Base-by-base conservation (phyloP, 2,329 filamentous ascomycete genomes). In the Cryphonectria parasitica region DNA sequence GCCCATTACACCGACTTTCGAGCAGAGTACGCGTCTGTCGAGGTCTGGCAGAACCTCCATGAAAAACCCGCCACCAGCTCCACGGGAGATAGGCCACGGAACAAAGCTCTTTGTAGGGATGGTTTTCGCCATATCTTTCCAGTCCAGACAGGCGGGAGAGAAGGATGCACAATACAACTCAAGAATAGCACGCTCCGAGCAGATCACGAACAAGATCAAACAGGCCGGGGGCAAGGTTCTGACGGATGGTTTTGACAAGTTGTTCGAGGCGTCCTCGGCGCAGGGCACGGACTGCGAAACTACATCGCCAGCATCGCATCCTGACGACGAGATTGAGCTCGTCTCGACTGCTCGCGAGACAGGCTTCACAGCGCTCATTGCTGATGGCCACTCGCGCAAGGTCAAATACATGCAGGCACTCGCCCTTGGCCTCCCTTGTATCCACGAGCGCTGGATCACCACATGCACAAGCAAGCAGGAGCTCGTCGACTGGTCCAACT, bases 331-430 rank as follows among this genome's bases (percentile, higher is more conserved):
- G 2, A 81, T 96, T 25, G 82, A 79, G 0, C 84, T 97, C 0
- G 88, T 83, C 1, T 74, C 83, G 15, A 79, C 83, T 31, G 87
- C 87, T 31, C 77, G 82, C 49, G 81, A 86, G 1, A 83, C 90
- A 0, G 91, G 93, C 0, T 98, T 99, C 77, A 90, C 92, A 0
- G 95, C 94, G 4, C 83, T 98, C 19, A 92, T 99, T 71, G 91
- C 95, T 0, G 93, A 98, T 77, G 88, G 89, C 5, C 92, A 97
- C 78, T 96, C 92, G 8, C 90, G 95, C 63, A 94, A 94, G 73
- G 88, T 90, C 65, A 99, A 98, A 78, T 98, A 96, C 79, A 92
- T 98, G 86, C 95, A 98, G 81, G 96, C 96, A 0, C 87, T 99
- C 2, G 95, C 96, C 0, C 87, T 99, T 0, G 94, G 93, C 0